Evolutionary conservation across 208 protist species (phyloP).

Genomic region (Lotmaria passim): DNA sequence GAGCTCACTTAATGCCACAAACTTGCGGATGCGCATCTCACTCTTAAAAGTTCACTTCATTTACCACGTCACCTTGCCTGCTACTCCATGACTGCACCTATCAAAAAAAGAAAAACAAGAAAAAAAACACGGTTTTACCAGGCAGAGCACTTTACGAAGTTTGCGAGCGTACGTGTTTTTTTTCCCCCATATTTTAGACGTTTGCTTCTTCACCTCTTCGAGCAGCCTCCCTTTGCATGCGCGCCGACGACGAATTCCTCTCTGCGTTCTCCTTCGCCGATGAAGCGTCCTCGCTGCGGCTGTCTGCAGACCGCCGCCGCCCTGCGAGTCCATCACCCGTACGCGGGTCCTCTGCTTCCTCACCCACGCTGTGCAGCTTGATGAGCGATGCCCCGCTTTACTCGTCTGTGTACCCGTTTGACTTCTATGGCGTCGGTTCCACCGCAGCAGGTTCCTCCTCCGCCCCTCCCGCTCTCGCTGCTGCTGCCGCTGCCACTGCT

Average conservation of each 20-base stretch:
- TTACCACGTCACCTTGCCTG: too few relatives aligned
- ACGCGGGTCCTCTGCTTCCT: neutral
- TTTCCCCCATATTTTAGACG: neutral
- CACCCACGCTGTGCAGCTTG: constrained; percentile 22
- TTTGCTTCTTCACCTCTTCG: neutral
- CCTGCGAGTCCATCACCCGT: constrained; percentile 12
- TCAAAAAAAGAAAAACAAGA: neutral
- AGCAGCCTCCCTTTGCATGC: too few relatives aligned
- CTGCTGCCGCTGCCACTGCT: neutral
- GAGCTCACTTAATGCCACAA: too few relatives aligned
- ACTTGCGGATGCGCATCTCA: neutral
- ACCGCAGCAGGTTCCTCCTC: neutral
- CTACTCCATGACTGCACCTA: neutral
- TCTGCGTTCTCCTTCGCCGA: constrained; percentile 22
- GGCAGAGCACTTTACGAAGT: too few relatives aligned
- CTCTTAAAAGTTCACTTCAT: neutral
- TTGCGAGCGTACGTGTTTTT: too few relatives aligned
- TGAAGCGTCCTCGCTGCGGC: neutral
- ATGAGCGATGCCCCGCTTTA: constrained; percentile 6
- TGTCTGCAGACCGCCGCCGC: neutral
- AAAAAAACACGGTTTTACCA: neutral
- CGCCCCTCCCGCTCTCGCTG: neutral
- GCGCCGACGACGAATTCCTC: constrained; percentile 27
- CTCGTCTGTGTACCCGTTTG: constrained; percentile 14
- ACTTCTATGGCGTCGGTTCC: neutral